Base-by-base conservation (phyloP, 805 yeast species). In the Nakazawaea populi region DNA sequence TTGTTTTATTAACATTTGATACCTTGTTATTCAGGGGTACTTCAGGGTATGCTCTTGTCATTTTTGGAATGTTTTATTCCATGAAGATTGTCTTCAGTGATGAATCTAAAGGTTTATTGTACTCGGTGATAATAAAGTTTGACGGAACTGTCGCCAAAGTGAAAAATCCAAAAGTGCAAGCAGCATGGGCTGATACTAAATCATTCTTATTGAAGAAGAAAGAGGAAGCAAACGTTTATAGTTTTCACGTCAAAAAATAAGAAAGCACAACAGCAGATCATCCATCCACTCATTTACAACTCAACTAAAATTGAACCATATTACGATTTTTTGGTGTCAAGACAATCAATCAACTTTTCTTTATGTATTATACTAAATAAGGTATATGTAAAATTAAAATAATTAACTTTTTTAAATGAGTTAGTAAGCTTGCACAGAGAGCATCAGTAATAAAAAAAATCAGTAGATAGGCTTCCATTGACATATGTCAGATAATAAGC, bases 11-110 rank as follows among this genome's bases (percentile, higher is more conserved):
- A 52, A 37, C 76, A 0, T 53, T 82, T 49, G 85, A 88, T 62
- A 82, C 91, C 0, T 46, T 83, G 27, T 63, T 83, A 41, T 69
- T 85, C 61, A 77, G 85, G 66, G 84, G 84, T 43, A 74, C 87
- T 10, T 75, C 89, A 1, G 94, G 94, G 3, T 85, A 73, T 63
- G 87, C 85, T 46, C 70, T 87, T 60, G 75, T 75, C 12, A 61
- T 78, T 42, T 84, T 83, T 63, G 56, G 74, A 48, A 63, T 75
- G 52, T 80, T 87, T 62, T 83, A 80, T 68, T 86, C 92, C 90
- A 68, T 87, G 56, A 77, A 89, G 67, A 64, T 87, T 48, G 77
- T 85, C 55, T 83, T 74, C 60, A 74, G 72, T 62, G 70, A 69
- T 53, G 73, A 72, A 53, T 75, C 81, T 4, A 69, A 74, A 48